Conservation (phyloP, 2,329 filamentous ascomycete species). For the Acrodontium crateriforme region DNA sequence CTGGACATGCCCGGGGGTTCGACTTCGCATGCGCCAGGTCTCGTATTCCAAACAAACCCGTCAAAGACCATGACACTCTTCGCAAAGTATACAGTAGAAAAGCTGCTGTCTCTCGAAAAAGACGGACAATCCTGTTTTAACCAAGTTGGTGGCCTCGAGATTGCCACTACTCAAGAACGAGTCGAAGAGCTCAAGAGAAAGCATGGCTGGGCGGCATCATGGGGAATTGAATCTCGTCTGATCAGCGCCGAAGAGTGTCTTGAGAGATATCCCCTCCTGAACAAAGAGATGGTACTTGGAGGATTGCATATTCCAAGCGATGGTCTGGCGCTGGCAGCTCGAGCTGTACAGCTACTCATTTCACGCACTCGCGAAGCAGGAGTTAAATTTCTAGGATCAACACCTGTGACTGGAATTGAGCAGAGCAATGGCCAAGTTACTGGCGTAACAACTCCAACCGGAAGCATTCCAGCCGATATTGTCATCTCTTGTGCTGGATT, state of each 20-base stretch:
- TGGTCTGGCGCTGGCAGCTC: slow-evolving; percentile 46
- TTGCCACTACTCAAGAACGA: slow-evolving; percentile 46
- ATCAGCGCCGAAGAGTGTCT: slow-evolving; percentile 40
- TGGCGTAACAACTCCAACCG: slow-evolving; percentile 38
- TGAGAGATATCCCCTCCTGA: slow-evolving; percentile 41
- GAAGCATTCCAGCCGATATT: slow-evolving; percentile 43
- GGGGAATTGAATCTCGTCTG: slow-evolving; percentile 44
- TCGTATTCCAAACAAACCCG: slow-evolving; percentile 49
- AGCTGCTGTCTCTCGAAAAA: slow-evolving; percentile 39
- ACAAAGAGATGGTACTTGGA: slow-evolving; percentile 40
- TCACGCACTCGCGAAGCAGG: slow-evolving; percentile 43
- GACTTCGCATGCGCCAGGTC: slow-evolving; percentile 50
- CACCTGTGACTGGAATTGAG: slow-evolving; percentile 45
- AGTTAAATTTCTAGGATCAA: slow-evolving; percentile 43
- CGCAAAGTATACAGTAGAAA: slow-evolving; percentile 48
- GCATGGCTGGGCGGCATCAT: slow-evolving; percentile 46
- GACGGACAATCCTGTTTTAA: slow-evolving; percentile 44
- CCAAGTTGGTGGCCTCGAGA: slow-evolving; percentile 48
- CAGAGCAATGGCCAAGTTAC: slow-evolving; percentile 37
- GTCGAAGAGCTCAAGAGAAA: slow-evolving; percentile 49
- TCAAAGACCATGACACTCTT: slow-evolving; percentile 45
- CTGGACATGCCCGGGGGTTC: slow-evolving; percentile 50
- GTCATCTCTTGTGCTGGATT: slow-evolving; percentile 51
- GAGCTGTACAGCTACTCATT: slow-evolving; percentile 48
- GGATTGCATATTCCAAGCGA: slow-evolving; percentile 48